Evolutionary conservation across 176 grass and related monocot genomes (phyloP).

Genomic region (Zizania latifolia): DNA sequence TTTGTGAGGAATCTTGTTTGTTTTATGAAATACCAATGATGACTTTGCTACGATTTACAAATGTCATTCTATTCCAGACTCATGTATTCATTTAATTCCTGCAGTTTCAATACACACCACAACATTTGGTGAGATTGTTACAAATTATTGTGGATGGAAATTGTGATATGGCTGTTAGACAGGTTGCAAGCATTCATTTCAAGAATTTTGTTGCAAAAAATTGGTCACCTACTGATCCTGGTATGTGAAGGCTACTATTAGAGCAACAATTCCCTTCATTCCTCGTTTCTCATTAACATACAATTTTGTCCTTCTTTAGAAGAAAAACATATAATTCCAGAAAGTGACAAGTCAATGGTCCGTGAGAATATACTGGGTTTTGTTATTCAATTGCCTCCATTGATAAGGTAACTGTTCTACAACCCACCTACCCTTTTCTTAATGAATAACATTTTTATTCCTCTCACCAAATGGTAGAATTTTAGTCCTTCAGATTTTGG

Average conservation of each 20-base stretch:
- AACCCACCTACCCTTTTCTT: neutral
- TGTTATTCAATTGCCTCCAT: constrained; percentile 68
- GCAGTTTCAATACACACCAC: constrained; percentile 68
- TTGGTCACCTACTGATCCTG: constrained; percentile 64
- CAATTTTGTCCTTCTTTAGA: constrained; percentile 26
- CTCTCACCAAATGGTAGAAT: neutral
- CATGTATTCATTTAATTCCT: constrained; percentile 21
- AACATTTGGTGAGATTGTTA: constrained; percentile 75
- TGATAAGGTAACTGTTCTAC: constrained; percentile 56
- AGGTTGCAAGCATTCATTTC: constrained; percentile 92
- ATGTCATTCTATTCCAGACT: neutral
- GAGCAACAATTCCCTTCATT: neutral
- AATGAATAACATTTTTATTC: neutral
- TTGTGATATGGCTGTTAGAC: constrained; percentile 78
- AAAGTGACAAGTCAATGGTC: constrained; percentile 65
- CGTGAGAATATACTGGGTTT: constrained; percentile 80
- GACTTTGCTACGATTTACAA: neutral
- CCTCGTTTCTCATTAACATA: neutral
- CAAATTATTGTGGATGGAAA: constrained; percentile 82
- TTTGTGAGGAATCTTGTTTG: neutral
- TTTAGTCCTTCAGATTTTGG: neutral
- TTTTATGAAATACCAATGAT: neutral
- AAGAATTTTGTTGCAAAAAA: constrained; percentile 87
- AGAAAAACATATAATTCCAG: constrained; percentile 61
- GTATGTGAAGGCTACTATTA: constrained; percentile 24